Evolutionary conservation across 768 basidiomycete species (phyloP), one percentile per base, ranked within the genome.

Genomic region (Kwoniella dejecticola): DNA sequence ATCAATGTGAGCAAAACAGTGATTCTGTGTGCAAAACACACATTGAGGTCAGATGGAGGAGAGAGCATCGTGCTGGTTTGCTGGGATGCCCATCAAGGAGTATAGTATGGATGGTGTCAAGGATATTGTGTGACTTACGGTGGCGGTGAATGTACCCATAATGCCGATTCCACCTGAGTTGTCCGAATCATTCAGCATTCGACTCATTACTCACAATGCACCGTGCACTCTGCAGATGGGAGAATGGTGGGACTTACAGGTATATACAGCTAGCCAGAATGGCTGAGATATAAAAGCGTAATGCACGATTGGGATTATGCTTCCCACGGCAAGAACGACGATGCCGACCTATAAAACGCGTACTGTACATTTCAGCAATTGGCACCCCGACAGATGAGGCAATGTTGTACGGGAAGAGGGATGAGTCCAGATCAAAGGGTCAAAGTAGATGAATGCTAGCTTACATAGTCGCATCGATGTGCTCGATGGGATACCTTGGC

Each of bases 261-360:
- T 72, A 64, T 68, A 72, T 36, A 73, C 56, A 26, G 47, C 52
- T 40, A 62, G 67, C 24, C 62, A 55, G n/a, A 53, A 30, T 38
- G 57, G n/a, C 29, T 68, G 41, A 27, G 49, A 55, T 42, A 64
- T 46, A 70, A 88, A 79, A 57, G 89, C 87, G 74, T 90, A 91
- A 72, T 88, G 88, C 40, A 93, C 80, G 64, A 82, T 85, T 5
- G 91, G 88, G 66, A 85, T 85, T 76, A 87, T 88, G 31, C 89
- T 91, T 24, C 91, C 91, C 44, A 89, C 86, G 41, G 82, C 89
- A 57, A 90, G 82, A 30, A 86, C 79, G 64, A 87, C 84, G 65
- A 95, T 95, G 11, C 92, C 92, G 27, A 88, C 80, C 77, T 93
- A 89, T 78, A 89, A 40, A 11, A 31, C 15, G 4, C 44, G 6